Evolutionary conservation across 2,329 filamentous ascomycete genomes (phyloP), one percentile per base, ranked within the genome.

Genomic region (Dactylellina sp.): DNA sequence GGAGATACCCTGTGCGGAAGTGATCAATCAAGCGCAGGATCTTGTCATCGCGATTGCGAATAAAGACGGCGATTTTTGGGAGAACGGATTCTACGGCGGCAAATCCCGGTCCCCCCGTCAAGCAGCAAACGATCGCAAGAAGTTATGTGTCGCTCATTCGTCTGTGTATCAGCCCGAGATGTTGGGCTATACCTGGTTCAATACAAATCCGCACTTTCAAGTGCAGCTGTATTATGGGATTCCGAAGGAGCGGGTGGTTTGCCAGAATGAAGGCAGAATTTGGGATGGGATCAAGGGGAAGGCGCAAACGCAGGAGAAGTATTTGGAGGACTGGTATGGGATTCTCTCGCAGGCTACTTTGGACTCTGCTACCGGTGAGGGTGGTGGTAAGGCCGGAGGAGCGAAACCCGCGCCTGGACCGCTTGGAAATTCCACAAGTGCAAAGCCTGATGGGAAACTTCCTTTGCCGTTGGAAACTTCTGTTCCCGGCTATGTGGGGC

Each of bases 121-220:
- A 35, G 12, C 18, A 12, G 32, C n/a, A 14, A 74, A 66, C n/a
- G 70, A 74, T 22, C 61, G 46, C 1, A 66, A 66, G 47, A 74
- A 62, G 32, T 28, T 66, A 0, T 74, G 70, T 18, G 44, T 66
- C 16, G 18, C 28, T 7, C 61, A 66, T 40, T 20, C 39, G 7
- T 32, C 47, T 4, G 70, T 66, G 25, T 74, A 56, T 18, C 46
- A 40, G 9, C 70, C 70, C 2, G 47, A 74, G 37, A 63, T 65
- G 47, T 5, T 74, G 2, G 61, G 47, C 2, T 56, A 61, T 11
- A 49, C 61, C 0, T 74, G 32, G 22, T 66, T 46, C 37, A 74
- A 66, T 49, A 50, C 61, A 4, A 62, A 62, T 25, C 61, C 70
- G 7, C 40, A 56, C 9, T 66, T 50, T 12, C 40, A 56, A 12